Conservation (phyloP, 2,329 filamentous ascomycete species). For the Apiospora koreana region DNA sequence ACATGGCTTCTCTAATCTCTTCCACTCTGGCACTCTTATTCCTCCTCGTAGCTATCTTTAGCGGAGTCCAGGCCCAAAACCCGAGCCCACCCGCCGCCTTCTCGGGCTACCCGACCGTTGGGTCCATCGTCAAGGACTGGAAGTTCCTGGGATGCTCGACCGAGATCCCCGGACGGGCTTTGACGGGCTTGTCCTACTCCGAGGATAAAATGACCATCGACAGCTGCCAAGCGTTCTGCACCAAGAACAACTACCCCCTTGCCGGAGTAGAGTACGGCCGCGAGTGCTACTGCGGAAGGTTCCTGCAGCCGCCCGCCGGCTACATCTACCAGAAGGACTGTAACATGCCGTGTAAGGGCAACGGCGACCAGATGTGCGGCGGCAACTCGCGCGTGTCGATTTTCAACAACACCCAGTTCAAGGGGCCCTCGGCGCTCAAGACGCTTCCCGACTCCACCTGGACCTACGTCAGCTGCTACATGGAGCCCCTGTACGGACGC, state of each 20-base stretch:
- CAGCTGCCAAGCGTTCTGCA: conserved; percentile 21
- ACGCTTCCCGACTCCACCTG: conserved; percentile 15
- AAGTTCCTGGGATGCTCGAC: conserved; percentile 21
- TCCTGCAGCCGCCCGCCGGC: conserved; percentile 19
- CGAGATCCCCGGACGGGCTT: conserved; percentile 20
- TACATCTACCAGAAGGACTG: conserved; percentile 19
- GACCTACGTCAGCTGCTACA: conserved; percentile 16
- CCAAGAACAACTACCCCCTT: conserved; percentile 18
- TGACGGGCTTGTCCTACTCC: conserved; percentile 19
- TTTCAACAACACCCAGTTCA: conserved; percentile 18
- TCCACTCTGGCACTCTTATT: not conserved
- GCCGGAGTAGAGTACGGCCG: conserved; percentile 22
- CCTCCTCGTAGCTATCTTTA: not conserved
- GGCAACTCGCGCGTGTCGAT: conserved; percentile 23
- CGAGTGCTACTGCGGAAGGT: conserved; percentile 23
- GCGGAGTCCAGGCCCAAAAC: not conserved
- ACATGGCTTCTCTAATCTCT: not conserved
- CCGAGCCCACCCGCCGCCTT: not conserved
- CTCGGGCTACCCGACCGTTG: conserved; percentile 9
- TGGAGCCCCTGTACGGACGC: conserved; percentile 12
- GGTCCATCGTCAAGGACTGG: not conserved
- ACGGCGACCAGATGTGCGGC: conserved; percentile 25
- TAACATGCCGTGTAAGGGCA: conserved; percentile 23
- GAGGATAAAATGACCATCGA: conserved; percentile 22
- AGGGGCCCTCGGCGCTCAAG: conserved; percentile 16